Conservation (phyloP, 768 basidiomycete genomes). For the Russula sp. region DNA sequence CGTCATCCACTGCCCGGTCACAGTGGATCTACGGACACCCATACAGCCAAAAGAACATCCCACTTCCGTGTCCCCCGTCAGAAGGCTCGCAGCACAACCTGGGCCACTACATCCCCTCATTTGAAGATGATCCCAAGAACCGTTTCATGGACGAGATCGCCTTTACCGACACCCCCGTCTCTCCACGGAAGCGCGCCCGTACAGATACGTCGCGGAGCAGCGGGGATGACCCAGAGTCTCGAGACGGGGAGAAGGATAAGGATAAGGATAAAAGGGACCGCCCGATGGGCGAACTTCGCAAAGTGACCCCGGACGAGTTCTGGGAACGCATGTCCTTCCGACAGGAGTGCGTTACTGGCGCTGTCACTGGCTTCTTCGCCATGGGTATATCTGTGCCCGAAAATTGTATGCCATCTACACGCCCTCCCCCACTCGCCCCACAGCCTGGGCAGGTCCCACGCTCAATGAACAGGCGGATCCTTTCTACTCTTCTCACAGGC, state of each 20-base stretch:
- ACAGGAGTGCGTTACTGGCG: slow-evolving; percentile 88
- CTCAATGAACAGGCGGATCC: slow-evolving; percentile 62
- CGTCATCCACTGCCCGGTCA: slow-evolving; percentile 17
- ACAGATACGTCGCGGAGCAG: slow-evolving; percentile 21
- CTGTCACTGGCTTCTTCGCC: slow-evolving; percentile 92
- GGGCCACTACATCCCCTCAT: slow-evolving; percentile 75
- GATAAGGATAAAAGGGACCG: slow-evolving; percentile 25
- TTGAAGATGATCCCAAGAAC: slow-evolving; percentile 96
- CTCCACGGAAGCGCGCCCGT: slow-evolving; percentile 49
- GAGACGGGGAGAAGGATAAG: slow-evolving; percentile 23
- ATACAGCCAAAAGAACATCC: slow-evolving; percentile 41
- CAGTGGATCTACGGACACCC: slow-evolving; percentile 78
- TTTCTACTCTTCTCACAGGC: slow-evolving; percentile 59
- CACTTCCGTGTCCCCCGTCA: slow-evolving; percentile 41
- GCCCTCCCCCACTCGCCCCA: slow-evolving; percentile 36
- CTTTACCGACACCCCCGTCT: slow-evolving; percentile 51
- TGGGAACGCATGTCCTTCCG: slow-evolving; percentile 98
- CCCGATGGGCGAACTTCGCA: slow-evolving; percentile 45
- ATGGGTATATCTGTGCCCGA: slow-evolving; percentile 38
- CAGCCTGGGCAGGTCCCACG: slow-evolving; percentile 53
- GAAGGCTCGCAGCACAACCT: slow-evolving; percentile 38
- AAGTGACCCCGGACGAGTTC: slow-evolving; percentile 70
- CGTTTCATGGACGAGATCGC: slow-evolving; percentile 91
- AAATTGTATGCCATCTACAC: slow-evolving; percentile 10
- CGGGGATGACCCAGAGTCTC: slow-evolving; percentile 3